Evolutionary conservation across 768 basidiomycete species (phyloP).

Genomic region (Lentinula detonsa): DNA sequence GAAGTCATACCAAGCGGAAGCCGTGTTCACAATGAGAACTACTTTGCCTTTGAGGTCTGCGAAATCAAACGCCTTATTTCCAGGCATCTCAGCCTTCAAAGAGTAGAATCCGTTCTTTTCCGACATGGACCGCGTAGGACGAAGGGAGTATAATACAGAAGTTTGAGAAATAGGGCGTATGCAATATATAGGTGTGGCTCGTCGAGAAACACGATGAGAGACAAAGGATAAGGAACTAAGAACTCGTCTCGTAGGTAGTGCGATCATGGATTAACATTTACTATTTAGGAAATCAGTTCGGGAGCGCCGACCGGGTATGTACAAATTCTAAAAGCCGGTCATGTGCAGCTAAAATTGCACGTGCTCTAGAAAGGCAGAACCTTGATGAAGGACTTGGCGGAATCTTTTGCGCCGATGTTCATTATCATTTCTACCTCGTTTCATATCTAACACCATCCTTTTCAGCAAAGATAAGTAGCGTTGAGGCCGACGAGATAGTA

Average conservation of each 20-base stretch:
- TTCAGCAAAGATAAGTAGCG: constrained; percentile 42
- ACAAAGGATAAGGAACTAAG: not conserved
- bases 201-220: not conserved
- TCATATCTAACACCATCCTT: constrained; percentile 44
- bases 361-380: not conserved
- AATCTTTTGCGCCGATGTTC: constrained; percentile 44
- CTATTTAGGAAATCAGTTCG: not conserved
- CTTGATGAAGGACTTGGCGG: constrained; percentile 15
- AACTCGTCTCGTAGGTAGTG: not conserved
- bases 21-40: constrained; percentile 74
- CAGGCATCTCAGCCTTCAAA: constrained; percentile 60
- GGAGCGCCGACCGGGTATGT: not conserved
- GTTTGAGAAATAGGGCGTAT: not conserved
- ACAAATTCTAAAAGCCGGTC: not conserved
- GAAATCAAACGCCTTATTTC: constrained; percentile 53
- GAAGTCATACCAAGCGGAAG: constrained; percentile 60
- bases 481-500: constrained; percentile 50
- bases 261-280: not conserved
- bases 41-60: constrained; percentile 69
- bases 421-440: constrained; percentile 30
- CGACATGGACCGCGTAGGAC: constrained; percentile 19
- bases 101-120: constrained; percentile 49
- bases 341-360: not conserved
- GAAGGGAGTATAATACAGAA: constrained; percentile 6
- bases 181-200: not conserved